A percentile compares a stretch with the other conserved stretches of the same genome.
Evolutionary conservation across 805 yeast species (phyloP).

Genomic region (Yamadazyma philogaea): DNA sequence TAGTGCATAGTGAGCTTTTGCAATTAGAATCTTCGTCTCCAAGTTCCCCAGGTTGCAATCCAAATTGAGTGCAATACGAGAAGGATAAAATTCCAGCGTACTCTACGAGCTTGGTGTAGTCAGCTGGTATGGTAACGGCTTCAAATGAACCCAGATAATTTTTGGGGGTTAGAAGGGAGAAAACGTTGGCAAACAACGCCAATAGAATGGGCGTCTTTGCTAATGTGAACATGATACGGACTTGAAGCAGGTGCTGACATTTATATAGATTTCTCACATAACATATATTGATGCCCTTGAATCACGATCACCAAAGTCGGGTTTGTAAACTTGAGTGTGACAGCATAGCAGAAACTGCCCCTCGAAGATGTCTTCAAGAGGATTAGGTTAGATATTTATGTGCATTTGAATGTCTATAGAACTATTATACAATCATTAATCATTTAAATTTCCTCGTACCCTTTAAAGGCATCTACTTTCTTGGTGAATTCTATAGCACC

Average conservation of each 20-base stretch:
- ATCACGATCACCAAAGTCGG: too few relatives aligned
- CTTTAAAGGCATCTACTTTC: slow-evolving; percentile 36
- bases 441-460: not conserved
- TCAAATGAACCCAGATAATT: not conserved
- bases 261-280: not conserved
- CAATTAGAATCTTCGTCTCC: slow-evolving; percentile 22
- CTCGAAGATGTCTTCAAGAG: not conserved
- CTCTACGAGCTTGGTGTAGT: slow-evolving; percentile 23
- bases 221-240: not conserved
- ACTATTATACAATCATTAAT: not conserved
- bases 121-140: slow-evolving; percentile 9
- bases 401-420: not conserved
- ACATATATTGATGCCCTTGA: not conserved
- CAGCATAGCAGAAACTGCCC: slow-evolving; percentile 1
- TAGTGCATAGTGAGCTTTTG: slow-evolving; percentile 22
- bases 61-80: slow-evolving; percentile 37
- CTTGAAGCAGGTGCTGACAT: not conserved
- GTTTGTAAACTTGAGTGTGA: not conserved
- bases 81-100: slow-evolving; percentile 35
- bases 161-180: not conserved
- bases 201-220: not conserved
- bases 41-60: slow-evolving; percentile 23
- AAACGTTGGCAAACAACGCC: not conserved
- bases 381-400: not conserved
- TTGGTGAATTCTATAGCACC: slow-evolving; percentile 37